Evolutionary conservation across 208 protist species (phyloP).

Genomic region (Crithidia mellificae): DNA sequence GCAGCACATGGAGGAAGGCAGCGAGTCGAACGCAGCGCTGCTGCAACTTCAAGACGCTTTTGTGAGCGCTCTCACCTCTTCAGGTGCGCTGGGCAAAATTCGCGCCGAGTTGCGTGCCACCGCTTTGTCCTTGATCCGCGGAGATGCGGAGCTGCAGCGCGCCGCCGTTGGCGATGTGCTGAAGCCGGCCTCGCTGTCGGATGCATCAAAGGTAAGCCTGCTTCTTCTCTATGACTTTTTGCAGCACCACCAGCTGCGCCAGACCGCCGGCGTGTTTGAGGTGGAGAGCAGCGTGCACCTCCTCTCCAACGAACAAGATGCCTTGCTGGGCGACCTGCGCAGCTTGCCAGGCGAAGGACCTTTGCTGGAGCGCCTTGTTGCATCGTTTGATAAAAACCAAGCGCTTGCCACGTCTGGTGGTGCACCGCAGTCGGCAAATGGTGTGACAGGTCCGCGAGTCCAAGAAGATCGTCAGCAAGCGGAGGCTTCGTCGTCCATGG

Average conservation of each 20-base stretch:
- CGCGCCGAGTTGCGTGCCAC: conserved; percentile 74
- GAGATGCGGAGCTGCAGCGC: conserved; percentile 50
- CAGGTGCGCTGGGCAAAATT: conserved; percentile 69
- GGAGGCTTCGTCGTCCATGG: background rate
- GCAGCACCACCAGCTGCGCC: conserved; percentile 39
- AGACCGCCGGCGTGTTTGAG: conserved; percentile 70
- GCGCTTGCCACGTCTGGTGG: background rate
- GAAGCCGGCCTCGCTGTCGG: conserved; percentile 21
- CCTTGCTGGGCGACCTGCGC: conserved; percentile 56
- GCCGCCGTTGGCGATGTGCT: conserved; percentile 43
- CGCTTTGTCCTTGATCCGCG: conserved; percentile 66
- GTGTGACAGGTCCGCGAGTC: background rate
- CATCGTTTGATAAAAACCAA: background rate
- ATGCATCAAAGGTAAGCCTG: conserved; percentile 44
- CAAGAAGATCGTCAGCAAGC: background rate
- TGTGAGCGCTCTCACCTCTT: conserved; percentile 56
- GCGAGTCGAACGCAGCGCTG: conserved; percentile 70
- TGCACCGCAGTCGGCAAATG: background rate
- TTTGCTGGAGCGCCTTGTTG: conserved; percentile 42
- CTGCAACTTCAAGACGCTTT: conserved; percentile 77
- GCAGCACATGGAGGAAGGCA: conserved; percentile 41
- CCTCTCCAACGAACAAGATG: conserved; percentile 36
- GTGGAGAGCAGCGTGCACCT: conserved; percentile 48
- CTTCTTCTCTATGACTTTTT: conserved; percentile 82
- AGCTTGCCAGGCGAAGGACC: conserved; percentile 34